A percentile compares a stretch with the other conserved stretches of the same genome.
These are phyloP conservation scores for Coelastrella sp. DNA, from an alignment of 139 green algal genomes.

Conservation along the genomic window DNA sequence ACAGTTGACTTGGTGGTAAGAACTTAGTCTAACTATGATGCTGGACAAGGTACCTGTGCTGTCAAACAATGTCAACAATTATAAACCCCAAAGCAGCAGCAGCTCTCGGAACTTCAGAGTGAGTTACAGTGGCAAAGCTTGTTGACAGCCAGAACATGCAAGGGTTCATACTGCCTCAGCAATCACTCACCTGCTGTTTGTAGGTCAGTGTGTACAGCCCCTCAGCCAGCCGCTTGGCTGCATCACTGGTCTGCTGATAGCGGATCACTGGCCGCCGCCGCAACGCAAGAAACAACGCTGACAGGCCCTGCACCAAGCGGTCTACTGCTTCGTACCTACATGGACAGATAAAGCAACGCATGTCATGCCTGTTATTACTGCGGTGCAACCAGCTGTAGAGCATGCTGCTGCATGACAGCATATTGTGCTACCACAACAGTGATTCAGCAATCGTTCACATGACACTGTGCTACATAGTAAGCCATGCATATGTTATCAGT, in stretches of 20 bases:
- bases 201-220: slow-evolving; percentile 80
- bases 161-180: too few relatives aligned
- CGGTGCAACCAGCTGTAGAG: too few relatives aligned
- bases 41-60: slow-evolving; percentile 77
- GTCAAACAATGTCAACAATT: slow-evolving; percentile 62
- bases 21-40: too few relatives aligned
- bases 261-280: slow-evolving; percentile 83
- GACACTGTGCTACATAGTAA: too few relatives aligned
- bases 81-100: slow-evolving; percentile 50
- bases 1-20: too few relatives aligned
- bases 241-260: slow-evolving; percentile 83
- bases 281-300: slow-evolving; percentile 83
- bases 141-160: too few relatives aligned
- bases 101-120: slow-evolving; percentile 49
- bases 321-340: slow-evolving; percentile 69
- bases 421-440: too few relatives aligned
- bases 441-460: too few relatives aligned
- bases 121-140: background rate
- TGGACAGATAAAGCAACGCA: background rate
- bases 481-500: too few relatives aligned
- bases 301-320: slow-evolving; percentile 85
- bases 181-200: slow-evolving; percentile 66
- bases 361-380: too few relatives aligned
- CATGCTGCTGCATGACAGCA: too few relatives aligned
- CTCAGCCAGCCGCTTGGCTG: slow-evolving; percentile 76